Base-by-base conservation (phyloP, 306 rosid species). In the Prunus campanulata region DNA sequence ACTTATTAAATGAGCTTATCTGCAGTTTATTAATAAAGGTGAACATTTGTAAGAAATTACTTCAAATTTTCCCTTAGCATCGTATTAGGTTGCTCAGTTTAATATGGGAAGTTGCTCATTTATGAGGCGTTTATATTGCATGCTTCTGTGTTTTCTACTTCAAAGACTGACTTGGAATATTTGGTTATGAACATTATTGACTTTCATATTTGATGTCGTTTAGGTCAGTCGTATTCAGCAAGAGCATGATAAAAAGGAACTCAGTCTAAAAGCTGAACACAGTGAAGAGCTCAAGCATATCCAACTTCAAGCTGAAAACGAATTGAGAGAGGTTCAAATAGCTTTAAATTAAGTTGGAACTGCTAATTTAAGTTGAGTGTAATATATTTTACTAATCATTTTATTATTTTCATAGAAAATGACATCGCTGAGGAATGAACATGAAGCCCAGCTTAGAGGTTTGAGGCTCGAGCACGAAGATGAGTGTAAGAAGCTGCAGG, bases 391-490 rank as follows among this genome's bases (percentile, higher is more conserved):
- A 51, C 79, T 76, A 25, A 77, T 63, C 19, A 47, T 47, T 30
- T 44, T 22, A 54, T 76, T 47, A 68, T 72, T 74, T 83, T 57
- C 68, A 24, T 70, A 96, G 98, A 96, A 88, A 91, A 81, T 86
- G 24, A 65, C 65, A 74, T 88, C 82, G 47, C 79, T 91, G 73
- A 87, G 91, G 87, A 85, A 70, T 59, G 93, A 96, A 74, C 93
- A 92, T 81, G 98, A 91, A 80, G 89, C 90, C 82, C 91, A 86
- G 86, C 85, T 87, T 68, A 89, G 74, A 87, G 87, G 93, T 74
- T 82, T 91, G 86, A 91, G 83, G 75, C 85, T 87, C 85, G 88
- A 96, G 83, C 95, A 75, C 74, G 97, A 91, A 83, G 98, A 92
- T 72, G 97, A 89, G 80, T 88, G 85, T 84, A 88, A 52, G 74